Conservation (phyloP, 2,329 filamentous ascomycete species). For the Alternaria atra region DNA sequence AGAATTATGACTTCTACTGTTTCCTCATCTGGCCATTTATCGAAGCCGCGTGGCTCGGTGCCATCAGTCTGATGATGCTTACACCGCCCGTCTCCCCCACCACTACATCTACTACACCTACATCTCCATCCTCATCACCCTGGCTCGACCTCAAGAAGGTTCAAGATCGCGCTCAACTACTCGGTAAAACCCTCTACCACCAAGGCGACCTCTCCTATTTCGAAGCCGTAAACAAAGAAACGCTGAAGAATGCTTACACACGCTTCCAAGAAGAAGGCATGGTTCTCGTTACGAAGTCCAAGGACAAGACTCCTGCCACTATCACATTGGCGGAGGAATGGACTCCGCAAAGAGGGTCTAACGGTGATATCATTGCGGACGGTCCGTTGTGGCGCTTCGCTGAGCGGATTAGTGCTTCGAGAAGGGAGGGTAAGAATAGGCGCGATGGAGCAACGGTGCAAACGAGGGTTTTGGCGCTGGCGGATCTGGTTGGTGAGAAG, state of each 20-base stretch:
- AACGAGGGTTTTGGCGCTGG: conserved; percentile 78
- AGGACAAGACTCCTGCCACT: conserved; percentile 69
- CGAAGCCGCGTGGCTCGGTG: conserved; percentile 90
- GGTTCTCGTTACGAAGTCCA: conserved; percentile 73
- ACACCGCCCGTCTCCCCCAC: conserved; percentile 69
- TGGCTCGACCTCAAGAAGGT: conserved; percentile 83
- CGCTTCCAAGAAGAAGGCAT: conserved; percentile 93
- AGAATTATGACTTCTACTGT: conserved; percentile 99
- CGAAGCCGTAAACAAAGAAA: conserved; percentile 98
- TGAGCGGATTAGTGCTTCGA: conserved; percentile 81
- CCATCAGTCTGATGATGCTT: conserved; percentile 86
- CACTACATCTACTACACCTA: conserved; percentile 46
- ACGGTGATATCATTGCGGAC: conserved; percentile 70
- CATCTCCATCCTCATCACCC: conserved; percentile 36
- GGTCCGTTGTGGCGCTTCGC: conserved; percentile 92
- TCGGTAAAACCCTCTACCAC: conserved; percentile 96
- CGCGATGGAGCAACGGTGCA: conserved; percentile 92
- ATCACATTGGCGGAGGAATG: conserved; percentile 78
- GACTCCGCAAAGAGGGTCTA: conserved; percentile 68
- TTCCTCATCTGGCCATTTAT: conserved; percentile 99
- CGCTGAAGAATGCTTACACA: conserved; percentile 89
- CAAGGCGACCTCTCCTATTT: conserved; percentile 98
- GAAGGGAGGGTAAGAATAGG: conserved; percentile 93
- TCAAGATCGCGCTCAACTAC: conserved; percentile 80
- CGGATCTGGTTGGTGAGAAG: conserved; percentile 74